A percentile compares a stretch with the other conserved stretches of the same genome.
phyloP scores from a whole-genome alignment of 805 yeast genomes.

The Maudiozyma turicensis region DNA sequence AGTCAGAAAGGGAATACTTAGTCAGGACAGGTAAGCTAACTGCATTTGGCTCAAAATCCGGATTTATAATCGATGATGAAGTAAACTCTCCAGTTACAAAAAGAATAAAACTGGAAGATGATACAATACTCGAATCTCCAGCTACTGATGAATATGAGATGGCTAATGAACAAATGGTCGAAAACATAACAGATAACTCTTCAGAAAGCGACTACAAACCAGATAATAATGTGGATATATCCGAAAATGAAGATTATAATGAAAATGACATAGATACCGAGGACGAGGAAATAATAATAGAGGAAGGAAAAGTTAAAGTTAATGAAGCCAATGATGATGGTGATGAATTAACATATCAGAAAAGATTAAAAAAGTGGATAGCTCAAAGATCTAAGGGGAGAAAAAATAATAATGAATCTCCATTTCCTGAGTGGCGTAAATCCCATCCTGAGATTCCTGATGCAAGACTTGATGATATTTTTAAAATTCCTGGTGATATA shows the following conservation, averaged over 20 bases:
- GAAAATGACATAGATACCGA: not conserved
- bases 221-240: slow-evolving; percentile 17
- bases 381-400: slow-evolving; percentile 37
- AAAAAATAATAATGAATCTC: slow-evolving; percentile 13
- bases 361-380: slow-evolving; percentile 54
- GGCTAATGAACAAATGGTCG: slow-evolving; percentile 18
- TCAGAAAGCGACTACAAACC: slow-evolving; percentile 3
- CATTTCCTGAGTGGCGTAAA: slow-evolving; percentile 50
- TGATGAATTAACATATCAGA: slow-evolving; percentile 52
- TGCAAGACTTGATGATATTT: slow-evolving; percentile 60
- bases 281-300: slow-evolving; percentile 9
- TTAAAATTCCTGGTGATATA: slow-evolving; percentile 81
- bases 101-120: not conserved
- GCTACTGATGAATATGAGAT: slow-evolving; percentile 2
- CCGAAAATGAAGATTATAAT: slow-evolving; percentile 11
- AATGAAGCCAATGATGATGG: slow-evolving; percentile 60
- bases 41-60: slow-evolving; percentile 71
- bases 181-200: slow-evolving; percentile 10
- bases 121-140: slow-evolving; percentile 2
- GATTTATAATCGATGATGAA: slow-evolving; percentile 32
- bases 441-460: slow-evolving; percentile 75
- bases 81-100: not conserved
- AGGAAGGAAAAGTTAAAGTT: slow-evolving; percentile 19
- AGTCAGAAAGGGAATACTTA: slow-evolving; percentile 67
- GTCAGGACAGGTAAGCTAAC: slow-evolving; percentile 88